Evolutionary conservation across 768 basidiomycete species (phyloP).

Genomic region (Boletus patriciae): DNA sequence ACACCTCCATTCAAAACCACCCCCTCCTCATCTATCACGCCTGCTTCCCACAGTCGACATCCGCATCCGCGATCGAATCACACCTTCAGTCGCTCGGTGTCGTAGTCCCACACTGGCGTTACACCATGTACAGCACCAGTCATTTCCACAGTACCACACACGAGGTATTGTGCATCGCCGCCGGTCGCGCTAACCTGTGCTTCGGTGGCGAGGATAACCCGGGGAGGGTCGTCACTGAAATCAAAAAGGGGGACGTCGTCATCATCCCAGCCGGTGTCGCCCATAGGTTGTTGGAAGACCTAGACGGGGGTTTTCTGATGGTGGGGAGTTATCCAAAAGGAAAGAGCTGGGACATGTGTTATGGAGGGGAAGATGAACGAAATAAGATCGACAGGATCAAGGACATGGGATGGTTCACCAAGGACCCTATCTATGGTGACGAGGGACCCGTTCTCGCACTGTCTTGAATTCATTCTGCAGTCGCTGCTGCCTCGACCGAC

Average conservation of each 20-base stretch:
- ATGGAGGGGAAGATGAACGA: neutral
- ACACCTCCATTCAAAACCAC: slow-evolving; percentile 34
- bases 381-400: slow-evolving; percentile 20
- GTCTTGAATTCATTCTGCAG: too few relatives aligned
- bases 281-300: slow-evolving; percentile 37
- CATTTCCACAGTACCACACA: slow-evolving; percentile 47
- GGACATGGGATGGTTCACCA: slow-evolving; percentile 37
- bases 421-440: slow-evolving; percentile 42
- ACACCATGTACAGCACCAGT: slow-evolving; percentile 41
- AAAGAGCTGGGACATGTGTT: slow-evolving; percentile 37
- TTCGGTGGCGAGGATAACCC: slow-evolving; percentile 43
- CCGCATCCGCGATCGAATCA: slow-evolving; percentile 31
- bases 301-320: slow-evolving; percentile 37
- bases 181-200: slow-evolving; percentile 37
- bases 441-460: slow-evolving; percentile 33
- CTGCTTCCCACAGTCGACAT: slow-evolving; percentile 26
- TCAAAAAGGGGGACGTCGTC: slow-evolving; percentile 41
- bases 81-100: slow-evolving; percentile 37
- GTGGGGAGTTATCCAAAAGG: slow-evolving; percentile 42
- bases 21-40: slow-evolving; percentile 42
- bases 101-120: slow-evolving; percentile 42
- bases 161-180: slow-evolving; percentile 39
- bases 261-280: slow-evolving; percentile 43
- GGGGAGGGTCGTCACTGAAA: slow-evolving; percentile 30
- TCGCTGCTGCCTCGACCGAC: too few relatives aligned